Percentiles rank a stretch among this genome's conserved stretches.
These are phyloP conservation scores for Candida oleophila DNA, from an alignment of 805 yeast species.

Conservation along the genomic window DNA sequence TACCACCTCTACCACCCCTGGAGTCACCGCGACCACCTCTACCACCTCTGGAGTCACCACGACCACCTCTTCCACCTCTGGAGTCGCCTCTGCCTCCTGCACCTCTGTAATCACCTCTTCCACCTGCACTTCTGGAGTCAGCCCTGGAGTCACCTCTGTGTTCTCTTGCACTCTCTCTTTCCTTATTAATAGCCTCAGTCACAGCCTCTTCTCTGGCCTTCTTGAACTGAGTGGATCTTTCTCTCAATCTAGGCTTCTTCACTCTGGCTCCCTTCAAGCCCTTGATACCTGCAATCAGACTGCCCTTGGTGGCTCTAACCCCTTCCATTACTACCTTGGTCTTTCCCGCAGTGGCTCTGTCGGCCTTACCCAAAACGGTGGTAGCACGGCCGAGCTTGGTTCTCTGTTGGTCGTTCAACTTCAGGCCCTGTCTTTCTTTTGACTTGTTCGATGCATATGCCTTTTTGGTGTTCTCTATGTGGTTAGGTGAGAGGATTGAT, in stretches of 20 bases:
- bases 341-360: conserved; percentile 65
- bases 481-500: conserved; percentile 43
- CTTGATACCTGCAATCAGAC: conserved; percentile 55
- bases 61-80: conserved; percentile 2
- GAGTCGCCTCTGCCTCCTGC: not conserved
- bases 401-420: conserved; percentile 63
- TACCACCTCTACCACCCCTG: no score
- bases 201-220: conserved; percentile 24
- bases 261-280: conserved; percentile 31
- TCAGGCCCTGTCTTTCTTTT: conserved; percentile 11
- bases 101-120: not conserved
- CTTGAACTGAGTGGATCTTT: conserved; percentile 52
- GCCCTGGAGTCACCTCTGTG: not conserved
- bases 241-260: conserved; percentile 60
- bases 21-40: no score
- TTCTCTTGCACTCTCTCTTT: conserved; percentile 2
- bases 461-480: conserved; percentile 32
- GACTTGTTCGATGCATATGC: conserved; percentile 20
- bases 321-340: conserved; percentile 58
- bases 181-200: not conserved
- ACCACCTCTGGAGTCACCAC: not conserved
- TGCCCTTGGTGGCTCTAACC: conserved; percentile 71
- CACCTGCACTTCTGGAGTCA: not conserved
- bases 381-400: conserved; percentile 80
- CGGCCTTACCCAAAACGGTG: conserved; percentile 74